Base-by-base conservation (phyloP, 345 rosid species). In the Diplotaxis tenuifolia region DNA sequence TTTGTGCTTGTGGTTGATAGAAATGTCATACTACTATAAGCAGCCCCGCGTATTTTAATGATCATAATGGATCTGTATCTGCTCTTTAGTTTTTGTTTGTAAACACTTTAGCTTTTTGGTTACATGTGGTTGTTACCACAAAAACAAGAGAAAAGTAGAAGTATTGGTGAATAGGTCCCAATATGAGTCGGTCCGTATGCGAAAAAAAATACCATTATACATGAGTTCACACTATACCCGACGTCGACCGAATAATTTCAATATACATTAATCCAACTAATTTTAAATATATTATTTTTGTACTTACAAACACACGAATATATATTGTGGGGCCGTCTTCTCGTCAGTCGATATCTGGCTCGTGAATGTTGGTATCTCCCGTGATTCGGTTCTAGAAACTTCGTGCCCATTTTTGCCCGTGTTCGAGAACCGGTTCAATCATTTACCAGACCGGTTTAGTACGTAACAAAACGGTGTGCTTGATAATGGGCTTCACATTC, bases 351-450 rank as follows among this genome's bases (percentile, higher is more conserved):
- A 67, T 58, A 49, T 49, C 32, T 38, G 36, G 65, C 75, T 55
- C 74, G 80, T 76, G 75, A 76, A 63, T 56, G 42, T 70, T 64
- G 70, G 66, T 63, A 47, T 56, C 18, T 49, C 80, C 66, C 72
- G 80, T 76, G 80, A 76, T 62, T 64, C 67, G 42, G 15, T 47
- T 76, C 72, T 57, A 56, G 62, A 76, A 64, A 71, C 49, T 64
- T 65, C 75, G 65, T 38, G 59, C 56, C 34, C 25, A 34, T 7
- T 25, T 36, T 62, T n/a, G 36, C 54, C 65, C 67, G 61, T 76
- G 38, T 70, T 76, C 50, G 21, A 49, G 0, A 63, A 64, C 75
- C 72, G 47, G 69, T 12, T 63, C 6, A 47, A 23, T 55, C 31
- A 36, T 6, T 18, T 45, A 53, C 21, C 4, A 45, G 21, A 67